Evolutionary conservation across 2,329 filamentous ascomycete species (phyloP).

Genomic region (Alternaria atra): DNA sequence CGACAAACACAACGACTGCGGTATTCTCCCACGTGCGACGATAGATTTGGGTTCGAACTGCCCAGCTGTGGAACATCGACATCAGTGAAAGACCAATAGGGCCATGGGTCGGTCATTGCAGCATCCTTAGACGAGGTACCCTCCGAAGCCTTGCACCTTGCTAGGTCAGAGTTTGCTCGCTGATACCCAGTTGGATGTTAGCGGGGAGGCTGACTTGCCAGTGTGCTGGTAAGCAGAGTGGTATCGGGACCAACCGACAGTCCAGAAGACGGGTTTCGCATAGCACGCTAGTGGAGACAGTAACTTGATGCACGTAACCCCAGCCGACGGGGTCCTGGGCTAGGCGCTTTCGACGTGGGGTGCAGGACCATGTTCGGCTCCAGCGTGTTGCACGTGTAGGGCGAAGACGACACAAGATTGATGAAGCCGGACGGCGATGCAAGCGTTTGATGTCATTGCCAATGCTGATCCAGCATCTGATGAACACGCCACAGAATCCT

Average conservation of each 20-base stretch:
- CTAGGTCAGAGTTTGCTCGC: background rate
- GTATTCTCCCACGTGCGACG: background rate
- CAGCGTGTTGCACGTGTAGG: background rate
- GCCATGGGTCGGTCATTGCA: background rate
- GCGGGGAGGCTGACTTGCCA: background rate
- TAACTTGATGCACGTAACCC: background rate
- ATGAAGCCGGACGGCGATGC: background rate
- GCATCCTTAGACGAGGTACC: background rate
- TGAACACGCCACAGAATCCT: conserved; percentile 9
- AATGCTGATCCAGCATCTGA: background rate
- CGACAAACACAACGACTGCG: background rate
- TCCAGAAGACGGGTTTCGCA: conserved; percentile 4
- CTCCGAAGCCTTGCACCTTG: background rate
- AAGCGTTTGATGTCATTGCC: background rate
- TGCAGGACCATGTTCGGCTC: background rate
- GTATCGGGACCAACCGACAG: conserved; percentile 3
- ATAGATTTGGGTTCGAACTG: background rate
- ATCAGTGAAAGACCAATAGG: background rate
- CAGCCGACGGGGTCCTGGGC: background rate
- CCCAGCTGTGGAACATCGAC: background rate
- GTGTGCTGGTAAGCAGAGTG: conserved; percentile 4
- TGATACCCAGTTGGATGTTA: background rate
- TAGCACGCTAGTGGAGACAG: background rate
- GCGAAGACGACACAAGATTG: background rate
- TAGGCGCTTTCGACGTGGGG: background rate